These are phyloP conservation scores for Lentinula edodes DNA, from an alignment of 768 basidiomycete genomes.

Conservation along the genomic window DNA sequence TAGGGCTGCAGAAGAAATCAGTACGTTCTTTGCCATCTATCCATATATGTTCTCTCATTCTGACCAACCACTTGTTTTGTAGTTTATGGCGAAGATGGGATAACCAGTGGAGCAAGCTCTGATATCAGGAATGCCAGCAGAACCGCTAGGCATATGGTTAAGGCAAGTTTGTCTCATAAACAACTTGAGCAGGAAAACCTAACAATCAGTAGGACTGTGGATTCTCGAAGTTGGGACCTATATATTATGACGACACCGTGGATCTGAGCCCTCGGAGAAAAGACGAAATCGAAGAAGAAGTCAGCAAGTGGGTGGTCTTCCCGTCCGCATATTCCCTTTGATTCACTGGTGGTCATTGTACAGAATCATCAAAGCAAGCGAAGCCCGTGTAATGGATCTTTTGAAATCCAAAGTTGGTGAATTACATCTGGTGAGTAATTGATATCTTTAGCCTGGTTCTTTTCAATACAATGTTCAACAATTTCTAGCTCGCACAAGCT, in stretches of 20 bases:
- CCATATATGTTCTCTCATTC: conserved; percentile 10
- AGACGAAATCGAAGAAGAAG: conserved; percentile 85
- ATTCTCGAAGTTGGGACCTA: conserved; percentile 80
- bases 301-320: conserved; percentile 56
- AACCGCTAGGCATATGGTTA: conserved; percentile 83
- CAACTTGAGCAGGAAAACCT: not conserved
- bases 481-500: conserved; percentile 73
- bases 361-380: conserved; percentile 64
- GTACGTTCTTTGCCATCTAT: conserved; percentile 32
- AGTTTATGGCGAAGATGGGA: conserved; percentile 86
- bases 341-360: not conserved
- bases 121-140: conserved; percentile 79
- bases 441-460: not conserved
- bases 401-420: conserved; percentile 67
- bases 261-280: conserved; percentile 72
- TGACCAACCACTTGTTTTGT: conserved; percentile 7
- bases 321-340: not conserved
- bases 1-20: conserved; percentile 89
- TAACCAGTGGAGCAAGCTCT: conserved; percentile 89
- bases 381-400: conserved; percentile 58
- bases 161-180: conserved; percentile 44
- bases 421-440: conserved; percentile 56
- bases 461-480: conserved; percentile 8
- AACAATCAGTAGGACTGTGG: conserved; percentile 59
- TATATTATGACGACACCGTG: conserved; percentile 72